Evolutionary conservation across 1,284 basidiomycete species (phyloP).

Genomic region (Athelia sp.): DNA sequence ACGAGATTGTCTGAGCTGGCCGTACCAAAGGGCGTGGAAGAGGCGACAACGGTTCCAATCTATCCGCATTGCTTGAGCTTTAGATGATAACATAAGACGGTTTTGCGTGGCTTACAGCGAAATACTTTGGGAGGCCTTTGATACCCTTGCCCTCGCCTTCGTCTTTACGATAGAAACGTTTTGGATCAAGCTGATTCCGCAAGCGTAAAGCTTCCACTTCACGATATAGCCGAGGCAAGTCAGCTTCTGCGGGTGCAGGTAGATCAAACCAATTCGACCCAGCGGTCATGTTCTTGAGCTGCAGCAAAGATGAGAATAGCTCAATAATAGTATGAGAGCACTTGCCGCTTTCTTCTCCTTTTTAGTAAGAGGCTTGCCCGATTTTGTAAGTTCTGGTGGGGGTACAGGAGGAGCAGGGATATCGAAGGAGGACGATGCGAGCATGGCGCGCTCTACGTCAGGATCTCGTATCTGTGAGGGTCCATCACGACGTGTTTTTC

Average conservation of each 20-base stretch:
- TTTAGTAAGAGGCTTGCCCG: constrained; percentile 60
- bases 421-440: constrained; percentile 36
- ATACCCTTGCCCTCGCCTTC: constrained; percentile 81
- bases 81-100: too few relatives aligned
- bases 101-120: constrained; percentile 80
- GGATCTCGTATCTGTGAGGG: constrained; percentile 53
- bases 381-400: constrained; percentile 52
- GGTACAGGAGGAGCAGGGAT: constrained; percentile 50
- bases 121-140: constrained; percentile 84
- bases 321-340: constrained; percentile 5
- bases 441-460: constrained; percentile 49
- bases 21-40: constrained; percentile 71
- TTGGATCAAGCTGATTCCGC: constrained; percentile 92
- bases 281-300: constrained; percentile 73
- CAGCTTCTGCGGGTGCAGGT: constrained; percentile 76
- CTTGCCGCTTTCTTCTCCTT: constrained; percentile 65
- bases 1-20: constrained; percentile 69
- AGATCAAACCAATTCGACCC: constrained; percentile 90
- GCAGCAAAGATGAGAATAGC: constrained; percentile 5
- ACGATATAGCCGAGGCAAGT: constrained; percentile 79
- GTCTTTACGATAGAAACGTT: constrained; percentile 88
- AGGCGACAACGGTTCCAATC: constrained; percentile 86
- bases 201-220: constrained; percentile 93
- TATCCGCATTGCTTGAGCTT: too few relatives aligned
- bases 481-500: constrained; percentile 34